Evolutionary conservation across 345 rosid genomes (phyloP), one percentile per base, ranked within the genome.

Genomic region (Lumnitzera racemosa): DNA sequence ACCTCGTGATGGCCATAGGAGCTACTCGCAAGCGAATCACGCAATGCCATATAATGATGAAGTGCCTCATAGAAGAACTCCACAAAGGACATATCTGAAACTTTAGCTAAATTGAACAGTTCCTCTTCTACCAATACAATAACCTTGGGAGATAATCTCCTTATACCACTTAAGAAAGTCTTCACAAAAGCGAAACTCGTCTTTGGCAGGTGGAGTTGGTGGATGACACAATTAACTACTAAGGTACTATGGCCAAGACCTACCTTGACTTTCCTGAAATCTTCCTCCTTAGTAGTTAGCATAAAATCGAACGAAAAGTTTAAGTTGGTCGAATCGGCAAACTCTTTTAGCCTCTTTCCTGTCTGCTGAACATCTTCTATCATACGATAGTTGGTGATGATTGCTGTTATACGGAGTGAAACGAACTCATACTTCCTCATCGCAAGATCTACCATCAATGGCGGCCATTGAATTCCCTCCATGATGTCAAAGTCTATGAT

Each of bases 381-480:
- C 6, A 50, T 36, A 15, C 68, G 36, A 0, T 2, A 53, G 43
- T 59, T 47, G 1, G 27, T 31, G 25, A 66, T 11, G 1, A 59
- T 47, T 4, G 79, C 70, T 0, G 70, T 71, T 53, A 67, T 47
- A 60, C 41, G 24, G 0, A 67, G 24, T 6, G 57, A 71, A 20
- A 47, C 25, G 0, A 20, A 20, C 8, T 49, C 0, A 1, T 24
- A 20, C 56, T 63, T 62, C 29, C 58, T 64, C 47, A 12, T 46
- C 20, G 59, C 62, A 17, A 70, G 73, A 47, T 75, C 80, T 11
- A 57, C 62, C 75, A 67, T 74, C 48, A 74, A 49, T 5, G 74
- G 74, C 0, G 72, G 74, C 71, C 74, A 76, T 27, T 72, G 74
- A 24, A 68, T 62, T 31, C 74, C 71, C 23, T 62, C 72, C 61